Base-by-base conservation (phyloP, 2,329 filamentous ascomycete species). In the Talaromyces sp. region DNA sequence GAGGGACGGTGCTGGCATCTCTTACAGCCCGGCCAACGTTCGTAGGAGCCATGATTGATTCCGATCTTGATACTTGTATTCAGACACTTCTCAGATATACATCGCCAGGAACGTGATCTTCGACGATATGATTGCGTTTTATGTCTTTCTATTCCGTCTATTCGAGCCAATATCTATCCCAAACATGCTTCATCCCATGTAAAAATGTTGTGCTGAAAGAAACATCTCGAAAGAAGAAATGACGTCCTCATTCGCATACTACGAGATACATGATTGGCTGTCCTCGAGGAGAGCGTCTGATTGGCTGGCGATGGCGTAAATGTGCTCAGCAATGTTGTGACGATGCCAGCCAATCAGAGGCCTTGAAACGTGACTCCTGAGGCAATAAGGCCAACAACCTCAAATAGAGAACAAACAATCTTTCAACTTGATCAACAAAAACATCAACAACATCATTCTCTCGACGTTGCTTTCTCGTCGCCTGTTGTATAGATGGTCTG, bases 1-100 rank as follows among this genome's bases (percentile, higher is more conserved):
- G 35, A 28, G 62, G 62, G 14, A 63, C 21, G 14, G 52, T 57
- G 21, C 39, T 62, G 42, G 40, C 31, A 33, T 62, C 58, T 18
- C 12, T 18, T 21, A 48, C 18, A 16, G 33, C 11, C 18, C n/a
- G 52, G 11, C 8, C 5, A 8, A 14, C 14, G 14, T 11, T 3
- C n/a, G 16, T 31, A 11, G 46, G 46, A 50, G 25, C 23, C 46
- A 50, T 50, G 25, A 5, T 16, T 50, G 25, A 5, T 16, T 31
- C 31, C 21, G 18, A 23, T 23, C 35, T 46, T 46, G 42, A 23
- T 46, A 14, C n/a, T 28, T 48, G 16, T 48, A 48, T 28, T 21
- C 12, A 11, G 21, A 12, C 9, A n/a, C 40, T 21, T n/a, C 9
- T 44, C 40, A 44, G 5, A 23, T 31, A n/a, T 31, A 50, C 46